Evolutionary conservation across 306 rosid species (phyloP), one percentile per base, ranked within the genome.

Genomic region (Benincasa hispida): DNA sequence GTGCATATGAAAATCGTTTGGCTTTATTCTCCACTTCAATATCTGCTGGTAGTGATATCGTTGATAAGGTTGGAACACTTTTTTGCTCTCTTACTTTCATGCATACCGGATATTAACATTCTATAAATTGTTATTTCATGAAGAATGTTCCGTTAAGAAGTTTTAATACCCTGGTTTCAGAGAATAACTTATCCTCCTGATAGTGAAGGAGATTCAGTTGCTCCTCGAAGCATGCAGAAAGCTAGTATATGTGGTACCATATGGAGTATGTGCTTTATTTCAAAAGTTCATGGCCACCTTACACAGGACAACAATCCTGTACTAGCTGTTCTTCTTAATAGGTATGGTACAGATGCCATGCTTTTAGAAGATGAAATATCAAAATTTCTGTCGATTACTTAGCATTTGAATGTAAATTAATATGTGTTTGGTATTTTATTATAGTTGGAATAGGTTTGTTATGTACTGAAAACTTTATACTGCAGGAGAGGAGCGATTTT

Each of bases 251-350:
- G 73, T 25, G 96, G 98, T 81, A 89, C 96, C 45, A 88, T 93
- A 82, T 93, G 98, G 98, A 87, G 97, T 83, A 90, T 90, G 96
- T 88, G 94, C 90, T 93, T 93, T 80, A 88, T 91, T 82, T 88
- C 97, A 5, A 87, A 87, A 80, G 87, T 87, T 83, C 84, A 82
- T 61, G 77, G 77, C 81, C 87, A 85, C 66, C 73, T 54, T 80
- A 85, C 76, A 81, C 82, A 83, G 84, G 97, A 85, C 79, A 83
- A 83, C 77, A 88, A 89, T 86, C 93, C 98, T 82, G 65, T 91
- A 62, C 90, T 93, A 28, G 98, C 98, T 76, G 72, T 93, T 86
- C 80, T 93, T 87, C 76, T 91, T 77, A 86, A 91, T 83, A 88
- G 96, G 97, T 93, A 86, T 83, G 94, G 97, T 91, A 85, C 79